phyloP scores from a whole-genome alignment of 1,284 basidiomycete genomes.

The Marasmius fiardii region DNA sequence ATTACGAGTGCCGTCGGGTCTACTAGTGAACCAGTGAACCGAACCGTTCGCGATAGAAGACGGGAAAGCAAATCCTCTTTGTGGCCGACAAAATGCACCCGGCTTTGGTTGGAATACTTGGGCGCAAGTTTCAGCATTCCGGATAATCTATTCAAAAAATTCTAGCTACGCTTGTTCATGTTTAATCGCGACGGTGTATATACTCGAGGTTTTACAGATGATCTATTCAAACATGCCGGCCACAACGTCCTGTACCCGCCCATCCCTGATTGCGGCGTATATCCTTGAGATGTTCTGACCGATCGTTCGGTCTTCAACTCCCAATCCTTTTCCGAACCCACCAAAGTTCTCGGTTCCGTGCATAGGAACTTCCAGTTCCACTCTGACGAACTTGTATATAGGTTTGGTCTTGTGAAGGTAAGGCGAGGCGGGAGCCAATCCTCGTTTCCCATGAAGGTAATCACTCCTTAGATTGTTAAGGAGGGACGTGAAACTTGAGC shows the following conservation, averaged over 20 bases:
- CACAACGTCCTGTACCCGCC: neutral
- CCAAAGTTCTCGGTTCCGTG: neutral
- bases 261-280: neutral
- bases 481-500: neutral
- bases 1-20: too few relatives aligned
- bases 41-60: too few relatives aligned
- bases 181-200: too few relatives aligned
- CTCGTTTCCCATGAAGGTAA: neutral
- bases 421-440: neutral
- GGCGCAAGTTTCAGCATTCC: too few relatives aligned
- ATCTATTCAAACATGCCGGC: neutral
- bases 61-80: too few relatives aligned
- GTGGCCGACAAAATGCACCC: too few relatives aligned
- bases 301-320: neutral
- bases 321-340: neutral
- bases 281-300: neutral
- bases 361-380: constrained; percentile 1
- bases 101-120: too few relatives aligned
- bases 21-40: too few relatives aligned
- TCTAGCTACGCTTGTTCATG: too few relatives aligned
- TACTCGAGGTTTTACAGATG: too few relatives aligned
- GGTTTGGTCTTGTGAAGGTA: neutral
- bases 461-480: neutral
- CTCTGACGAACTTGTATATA: constrained; percentile 1
- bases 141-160: too few relatives aligned